Evolutionary conservation across 805 yeast genomes (phyloP).

Genomic region (Barnettozyma californica): DNA sequence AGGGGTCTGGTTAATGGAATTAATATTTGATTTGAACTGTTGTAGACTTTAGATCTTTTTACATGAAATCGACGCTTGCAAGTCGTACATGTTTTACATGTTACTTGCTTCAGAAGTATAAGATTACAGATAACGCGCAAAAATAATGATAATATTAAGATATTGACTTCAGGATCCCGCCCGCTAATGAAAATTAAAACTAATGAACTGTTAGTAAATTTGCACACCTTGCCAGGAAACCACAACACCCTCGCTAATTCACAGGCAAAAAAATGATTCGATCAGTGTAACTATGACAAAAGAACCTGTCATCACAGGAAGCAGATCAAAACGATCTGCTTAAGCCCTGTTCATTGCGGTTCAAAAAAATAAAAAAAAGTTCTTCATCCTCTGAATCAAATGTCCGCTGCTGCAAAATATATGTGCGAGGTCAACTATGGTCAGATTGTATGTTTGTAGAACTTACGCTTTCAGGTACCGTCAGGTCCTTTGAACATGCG

Average conservation of each 20-base stretch:
- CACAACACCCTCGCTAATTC: not conserved
- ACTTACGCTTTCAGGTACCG: not conserved
- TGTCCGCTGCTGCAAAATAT: not conserved
- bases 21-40: not conserved
- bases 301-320: slow-evolving; percentile 58
- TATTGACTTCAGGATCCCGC: no score
- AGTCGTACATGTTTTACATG: no score
- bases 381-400: slow-evolving; percentile 20
- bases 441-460: not conserved
- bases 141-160: no score
- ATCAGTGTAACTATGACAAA: slow-evolving; percentile 90
- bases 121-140: no score
- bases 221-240: not conserved
- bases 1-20: not conserved
- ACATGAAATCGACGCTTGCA: no score
- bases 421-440: not conserved
- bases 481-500: not conserved
- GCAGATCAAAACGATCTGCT: slow-evolving; percentile 26
- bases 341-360: slow-evolving; percentile 25
- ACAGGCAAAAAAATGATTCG: slow-evolving; percentile 6
- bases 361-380: slow-evolving; percentile 23
- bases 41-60: not conserved
- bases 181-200: no score
- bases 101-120: no score
- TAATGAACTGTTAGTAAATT: not conserved